Conservation (phyloP, 1,139 yeast genomes). For the Hyphopichia fennica region DNA sequence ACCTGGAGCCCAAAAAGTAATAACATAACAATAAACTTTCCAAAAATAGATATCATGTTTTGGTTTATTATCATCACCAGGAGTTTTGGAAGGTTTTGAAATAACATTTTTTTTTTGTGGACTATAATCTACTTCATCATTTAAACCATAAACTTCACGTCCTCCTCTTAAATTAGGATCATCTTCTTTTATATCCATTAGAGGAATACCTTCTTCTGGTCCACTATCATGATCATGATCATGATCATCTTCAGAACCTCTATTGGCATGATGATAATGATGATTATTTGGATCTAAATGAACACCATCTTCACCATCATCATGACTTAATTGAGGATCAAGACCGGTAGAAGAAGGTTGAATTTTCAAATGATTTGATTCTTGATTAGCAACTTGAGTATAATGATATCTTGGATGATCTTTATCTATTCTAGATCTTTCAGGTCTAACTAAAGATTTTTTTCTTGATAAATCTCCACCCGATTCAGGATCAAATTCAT, state of each 20-base stretch:
- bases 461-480: conserved; percentile 51
- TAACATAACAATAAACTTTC: conserved; percentile 74
- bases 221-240: conserved; percentile 16
- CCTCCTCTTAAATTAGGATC: conserved; percentile 32
- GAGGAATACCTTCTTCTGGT: conserved; percentile 44
- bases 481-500: conserved; percentile 50
- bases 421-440: conserved; percentile 65
- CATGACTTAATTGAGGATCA: conserved; percentile 46
- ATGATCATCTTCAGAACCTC: conserved; percentile 13
- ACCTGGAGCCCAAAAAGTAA: conserved; percentile 93
- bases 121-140: conserved; percentile 49
- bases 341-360: conserved; percentile 76
- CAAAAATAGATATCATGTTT: conserved; percentile 57
- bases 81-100: conserved; percentile 13
- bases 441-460: conserved; percentile 76
- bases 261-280: conserved; percentile 5
- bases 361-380: conserved; percentile 59
- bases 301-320: conserved; percentile 8
- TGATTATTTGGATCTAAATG: conserved; percentile 10
- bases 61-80: conserved; percentile 11
- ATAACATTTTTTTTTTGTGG: conserved; percentile 31
- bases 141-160: conserved; percentile 57
- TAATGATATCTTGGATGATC: conserved; percentile 78
- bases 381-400: conserved; percentile 76
- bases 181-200: conserved; percentile 36